Base-by-base conservation (phyloP, 176 grass and related monocot species). In the Phyllostachys edulis region DNA sequence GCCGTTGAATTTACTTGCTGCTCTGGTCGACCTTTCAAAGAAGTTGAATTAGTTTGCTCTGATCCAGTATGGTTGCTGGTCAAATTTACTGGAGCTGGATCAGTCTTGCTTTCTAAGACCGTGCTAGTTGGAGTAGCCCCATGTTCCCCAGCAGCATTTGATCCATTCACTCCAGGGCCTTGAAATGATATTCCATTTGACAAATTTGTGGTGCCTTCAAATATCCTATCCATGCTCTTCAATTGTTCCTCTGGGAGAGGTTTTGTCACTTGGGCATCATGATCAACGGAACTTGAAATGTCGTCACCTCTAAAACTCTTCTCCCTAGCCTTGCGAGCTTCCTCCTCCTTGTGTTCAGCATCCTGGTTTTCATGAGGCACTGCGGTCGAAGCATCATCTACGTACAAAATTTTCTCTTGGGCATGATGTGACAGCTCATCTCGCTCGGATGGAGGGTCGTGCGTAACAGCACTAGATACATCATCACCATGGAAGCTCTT, bases 231-330 rank as follows among this genome's bases (percentile, higher is more conserved):
- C 72, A 90, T 86, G 80, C 62, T 92, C 32, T 87, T 93, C 49
- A 92, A 50, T 34, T 94, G 89, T 65, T 97, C 92, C 20, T 97
- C 94, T 20, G 83, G 84, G 38, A 88, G 86, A 84, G 86, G 84
- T 69, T 92, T 91, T 59, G 84, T 73, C 39, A 90, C 44, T 44
- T 86, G 84, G 65, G 84, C 87, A 73, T 89, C 89, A 80, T 96
- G 93, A 67, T 88, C 80, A 39, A 96, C 91, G 7, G 88, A 90
- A 75, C 93, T 90, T 2, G 91, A 86, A 23, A 90, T 84, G 9
- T 92, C 85, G 52, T 96, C 89, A 0, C 87, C 91, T 74, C 85
- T 82, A 85, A 93, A 96, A 84, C 84, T 90, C 85, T 79, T 90
- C 59, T 98, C 96, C 50, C 69, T 87, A 21, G 91, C 93, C 81